Conservation (phyloP, 1,284 basidiomycete genomes). For the Rhodotorula sp. region DNA sequence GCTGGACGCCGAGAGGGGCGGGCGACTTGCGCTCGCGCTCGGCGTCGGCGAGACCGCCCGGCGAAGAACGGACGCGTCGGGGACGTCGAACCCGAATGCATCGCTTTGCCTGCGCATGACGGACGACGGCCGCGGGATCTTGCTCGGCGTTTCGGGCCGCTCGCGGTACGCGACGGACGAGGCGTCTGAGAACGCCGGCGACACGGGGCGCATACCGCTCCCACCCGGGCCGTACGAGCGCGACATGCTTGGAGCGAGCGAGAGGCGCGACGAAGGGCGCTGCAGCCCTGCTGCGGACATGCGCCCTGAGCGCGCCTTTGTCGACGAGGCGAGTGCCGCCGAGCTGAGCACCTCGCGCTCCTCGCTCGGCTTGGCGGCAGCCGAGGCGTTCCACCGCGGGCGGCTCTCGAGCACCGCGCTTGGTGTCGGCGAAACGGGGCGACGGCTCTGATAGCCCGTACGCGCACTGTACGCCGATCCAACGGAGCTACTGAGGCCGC, state of each 20-base stretch:
- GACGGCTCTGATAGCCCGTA: neutral
- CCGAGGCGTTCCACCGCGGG: constrained; percentile 5
- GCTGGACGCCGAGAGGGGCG: neutral
- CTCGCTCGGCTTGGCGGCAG: constrained; percentile 1
- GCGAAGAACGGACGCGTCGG: constrained; percentile 55
- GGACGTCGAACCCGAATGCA: constrained; percentile 39
- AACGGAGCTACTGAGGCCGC: constrained; percentile 1
- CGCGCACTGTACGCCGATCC: neutral
- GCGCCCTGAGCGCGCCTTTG: neutral
- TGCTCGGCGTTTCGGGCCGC: constrained; percentile 40
- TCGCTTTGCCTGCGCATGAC: constrained; percentile 17
- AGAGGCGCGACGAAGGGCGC: constrained; percentile 15
- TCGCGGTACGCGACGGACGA: constrained; percentile 25
- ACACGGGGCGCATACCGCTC: constrained; percentile 5
- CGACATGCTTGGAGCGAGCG: constrained; percentile 17
- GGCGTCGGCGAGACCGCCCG: constrained; percentile 67
- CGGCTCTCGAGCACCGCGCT: neutral
- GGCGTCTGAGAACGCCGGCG: constrained; percentile 41
- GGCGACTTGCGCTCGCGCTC: constrained; percentile 42
- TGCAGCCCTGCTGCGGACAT: neutral
- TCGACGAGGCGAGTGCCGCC: neutral
- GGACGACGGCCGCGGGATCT: constrained; percentile 40
- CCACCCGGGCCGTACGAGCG: constrained; percentile 7
- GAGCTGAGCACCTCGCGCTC: constrained; percentile 45
- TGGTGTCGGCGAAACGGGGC: constrained; percentile 23